Evolutionary conservation across 163 green algal species (phyloP).

Genomic region (Volvox carteri): DNA sequence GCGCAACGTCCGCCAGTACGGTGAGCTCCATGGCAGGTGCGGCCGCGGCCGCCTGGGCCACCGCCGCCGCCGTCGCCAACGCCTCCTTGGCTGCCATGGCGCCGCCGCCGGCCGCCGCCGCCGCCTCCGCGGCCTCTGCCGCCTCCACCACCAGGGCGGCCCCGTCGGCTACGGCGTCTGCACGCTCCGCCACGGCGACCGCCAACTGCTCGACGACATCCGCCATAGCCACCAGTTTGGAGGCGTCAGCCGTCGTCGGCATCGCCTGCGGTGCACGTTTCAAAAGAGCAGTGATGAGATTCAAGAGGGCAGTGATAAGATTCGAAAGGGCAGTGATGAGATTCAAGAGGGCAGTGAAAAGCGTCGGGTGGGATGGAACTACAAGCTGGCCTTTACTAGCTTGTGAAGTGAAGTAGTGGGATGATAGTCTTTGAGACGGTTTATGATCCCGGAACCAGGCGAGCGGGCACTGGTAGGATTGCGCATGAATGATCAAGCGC

Average conservation of each 20-base stretch:
- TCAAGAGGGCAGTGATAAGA: too few species aligned
- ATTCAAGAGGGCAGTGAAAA: too few species aligned
- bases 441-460: too few species aligned
- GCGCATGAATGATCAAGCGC: too few species aligned
- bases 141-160: not conserved
- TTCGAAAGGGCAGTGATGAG: too few species aligned
- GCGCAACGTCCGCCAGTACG: constrained; percentile 35
- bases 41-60: not conserved
- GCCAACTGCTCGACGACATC: constrained; percentile 45
- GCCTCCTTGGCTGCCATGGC: constrained; percentile 7
- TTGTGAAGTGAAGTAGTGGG: too few species aligned
- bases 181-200: constrained; percentile 14
- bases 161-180: constrained; percentile 14
- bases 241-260: constrained; percentile 16
- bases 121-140: constrained; percentile 9
- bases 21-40: constrained; percentile 15
- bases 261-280: constrained; percentile 6
- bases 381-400: too few species aligned
- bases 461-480: too few species aligned
- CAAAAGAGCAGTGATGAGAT: too few species aligned
- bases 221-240: constrained; percentile 29
- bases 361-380: too few species aligned
- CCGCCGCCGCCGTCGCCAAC: not conserved
- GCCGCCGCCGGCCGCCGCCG: not conserved
- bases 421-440: too few species aligned